Conservation (phyloP, 441 rosid species). For the Euphorbia schlechtendalii region DNA sequence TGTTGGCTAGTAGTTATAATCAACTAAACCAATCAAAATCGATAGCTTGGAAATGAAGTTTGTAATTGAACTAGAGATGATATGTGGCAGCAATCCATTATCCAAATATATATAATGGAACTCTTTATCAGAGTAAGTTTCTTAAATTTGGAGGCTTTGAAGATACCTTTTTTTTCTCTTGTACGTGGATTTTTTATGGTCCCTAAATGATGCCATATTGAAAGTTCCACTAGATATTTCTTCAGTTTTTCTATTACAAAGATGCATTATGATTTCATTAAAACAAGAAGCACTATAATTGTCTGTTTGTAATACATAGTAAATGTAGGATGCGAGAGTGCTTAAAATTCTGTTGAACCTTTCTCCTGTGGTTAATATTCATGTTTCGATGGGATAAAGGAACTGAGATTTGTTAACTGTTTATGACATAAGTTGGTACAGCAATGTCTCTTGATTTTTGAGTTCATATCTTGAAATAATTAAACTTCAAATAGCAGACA, state of each 20-base stretch:
- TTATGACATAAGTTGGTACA: too few species aligned
- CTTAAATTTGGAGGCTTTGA: background rate
- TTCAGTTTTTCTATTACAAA: too few species aligned
- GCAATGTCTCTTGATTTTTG: background rate
- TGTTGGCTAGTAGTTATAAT: background rate
- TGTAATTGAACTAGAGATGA: background rate
- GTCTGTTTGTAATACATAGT: background rate
- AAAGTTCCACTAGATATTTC: background rate
- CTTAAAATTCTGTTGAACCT: background rate
- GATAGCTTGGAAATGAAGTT: too few species aligned
- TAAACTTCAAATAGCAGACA: background rate
- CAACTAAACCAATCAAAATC: too few species aligned
- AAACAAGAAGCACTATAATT: background rate
- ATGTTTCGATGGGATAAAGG: background rate
- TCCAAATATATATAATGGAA: background rate
- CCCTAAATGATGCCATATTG: background rate
- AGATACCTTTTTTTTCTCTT: background rate
- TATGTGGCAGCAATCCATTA: background rate
- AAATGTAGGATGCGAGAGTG: background rate
- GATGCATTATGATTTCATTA: too few species aligned
- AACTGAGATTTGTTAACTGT: slow-evolving; percentile 1
- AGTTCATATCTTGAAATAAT: background rate
- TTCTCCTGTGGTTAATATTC: background rate
- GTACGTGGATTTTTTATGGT: background rate
- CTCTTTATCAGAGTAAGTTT: background rate